Base-by-base conservation (phyloP, 495 filamentous ascomycete genomes). In the Podospora pseudocomata region DNA sequence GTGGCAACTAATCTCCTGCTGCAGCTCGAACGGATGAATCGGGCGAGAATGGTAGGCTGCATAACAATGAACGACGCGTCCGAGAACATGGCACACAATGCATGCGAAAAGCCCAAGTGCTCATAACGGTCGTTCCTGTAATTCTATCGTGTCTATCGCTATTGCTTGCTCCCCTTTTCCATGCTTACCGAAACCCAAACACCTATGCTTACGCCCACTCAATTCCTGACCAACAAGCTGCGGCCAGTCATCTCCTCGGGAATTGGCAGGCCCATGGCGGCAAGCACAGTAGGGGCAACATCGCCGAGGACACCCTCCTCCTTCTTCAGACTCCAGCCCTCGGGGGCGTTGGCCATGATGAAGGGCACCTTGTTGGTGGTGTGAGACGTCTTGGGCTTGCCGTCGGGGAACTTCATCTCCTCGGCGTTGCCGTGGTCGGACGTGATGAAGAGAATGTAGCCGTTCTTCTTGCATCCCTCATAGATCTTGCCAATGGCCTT, bases 301-400 rank as follows among this genome's bases (percentile, higher is more conserved):
- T 99, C 95, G 63, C 95, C 95, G 64, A 99, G 82, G 20, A 99
- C 96, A 76, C 94, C 95, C 61, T 73, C 76, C 44, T 85, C 81
- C 83, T 93, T 92, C 84, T 92, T 91, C 75, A 99, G 80, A 73
- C 87, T 92, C 90, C 89, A 97, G 71, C 91, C 90, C 73, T 89
- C 85, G 30, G 95, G 95, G 60, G 95, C 94, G 75, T 98, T 99
- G 76, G 92, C 93, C 93, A 99, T 95, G 74, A 98, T 86, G 81
- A 99, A 97, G 13, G 95, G 95, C 63, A 99, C 95, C 79, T 92
- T 92, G 85, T 99, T 99, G 64, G 90, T 93, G 27, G 95, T 99
- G 84, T 99, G 95, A 60, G 92, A 94, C 16, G 95, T 99, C 87
- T 99, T 99, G 59, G 95, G 95, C 75, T 91, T 94, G 75, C 92